A percentile compares a stretch with the other conserved stretches of the same genome.
These are phyloP conservation scores for Lanmaoa pseudosensibilis DNA, from an alignment of 768 basidiomycete species.

Conservation along the genomic window DNA sequence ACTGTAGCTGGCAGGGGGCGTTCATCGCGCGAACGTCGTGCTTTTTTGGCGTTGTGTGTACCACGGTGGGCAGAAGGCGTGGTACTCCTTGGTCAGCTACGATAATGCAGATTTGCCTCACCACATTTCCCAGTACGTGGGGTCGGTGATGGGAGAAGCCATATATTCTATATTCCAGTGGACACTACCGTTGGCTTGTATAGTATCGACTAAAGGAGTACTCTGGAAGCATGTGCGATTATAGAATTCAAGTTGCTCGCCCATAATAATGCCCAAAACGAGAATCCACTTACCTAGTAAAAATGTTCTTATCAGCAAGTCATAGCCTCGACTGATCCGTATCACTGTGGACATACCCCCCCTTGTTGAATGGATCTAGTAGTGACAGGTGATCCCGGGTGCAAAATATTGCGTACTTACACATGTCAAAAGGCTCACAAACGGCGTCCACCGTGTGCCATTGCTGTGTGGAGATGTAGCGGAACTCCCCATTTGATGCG, in stretches of 20 bases:
- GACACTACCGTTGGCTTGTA: neutral
- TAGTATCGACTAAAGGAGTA: neutral
- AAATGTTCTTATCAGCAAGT: neutral
- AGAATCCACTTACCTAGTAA: conserved; percentile 5
- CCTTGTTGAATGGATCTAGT: conserved; percentile 3
- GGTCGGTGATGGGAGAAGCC: neutral
- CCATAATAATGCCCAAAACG: neutral
- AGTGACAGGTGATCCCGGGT: neutral
- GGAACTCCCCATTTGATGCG: conserved; percentile 5
- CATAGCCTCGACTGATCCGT: conserved; percentile 22
- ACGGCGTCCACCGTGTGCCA: neutral
- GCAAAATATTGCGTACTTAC: neutral
- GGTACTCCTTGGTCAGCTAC: neutral
- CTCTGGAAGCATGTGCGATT: neutral
- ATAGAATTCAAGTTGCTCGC: neutral
- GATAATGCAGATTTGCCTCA: neutral
- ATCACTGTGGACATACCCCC: neutral
- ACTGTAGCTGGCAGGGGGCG: conserved; percentile 5
- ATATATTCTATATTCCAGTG: neutral
- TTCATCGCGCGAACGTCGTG: neutral
- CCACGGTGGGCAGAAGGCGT: neutral
- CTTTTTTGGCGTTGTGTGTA: conserved; percentile 5
- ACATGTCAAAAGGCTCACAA: neutral
- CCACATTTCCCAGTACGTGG: neutral
- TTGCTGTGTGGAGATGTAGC: conserved; percentile 5